These are phyloP conservation scores for Trifolium dubium DNA, from an alignment of 306 rosid genomes.

Conservation along the genomic window DNA sequence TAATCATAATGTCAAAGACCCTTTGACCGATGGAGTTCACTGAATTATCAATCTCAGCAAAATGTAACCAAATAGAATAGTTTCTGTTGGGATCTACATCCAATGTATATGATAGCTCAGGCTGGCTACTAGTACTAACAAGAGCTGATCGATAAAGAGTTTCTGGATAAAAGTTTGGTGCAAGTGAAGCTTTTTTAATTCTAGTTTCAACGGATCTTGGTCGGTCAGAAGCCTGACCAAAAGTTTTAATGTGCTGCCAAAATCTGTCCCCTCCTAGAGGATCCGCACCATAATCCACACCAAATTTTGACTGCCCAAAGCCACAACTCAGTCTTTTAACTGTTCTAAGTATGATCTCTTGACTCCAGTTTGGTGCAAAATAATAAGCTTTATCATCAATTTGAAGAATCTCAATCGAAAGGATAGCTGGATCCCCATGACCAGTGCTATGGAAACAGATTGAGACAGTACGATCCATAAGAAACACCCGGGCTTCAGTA, in stretches of 20 bases:
- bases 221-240: conserved; percentile 65
- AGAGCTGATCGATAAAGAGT: conserved; percentile 80
- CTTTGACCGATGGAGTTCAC: conserved; percentile 68
- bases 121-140: conserved; percentile 66
- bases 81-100: conserved; percentile 91
- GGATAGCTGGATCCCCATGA: conserved; percentile 98
- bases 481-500: conserved; percentile 73
- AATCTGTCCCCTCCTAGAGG: conserved; percentile 91
- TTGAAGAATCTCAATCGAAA: conserved; percentile 93
- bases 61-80: conserved; percentile 93
- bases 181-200: conserved; percentile 65
- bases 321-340: conserved; percentile 84
- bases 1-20: conserved; percentile 76
- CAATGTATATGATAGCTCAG: conserved; percentile 66
- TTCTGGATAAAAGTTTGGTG: conserved; percentile 92
- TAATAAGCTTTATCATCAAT: conserved; percentile 69
- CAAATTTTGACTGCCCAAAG: conserved; percentile 73
- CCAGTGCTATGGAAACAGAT: conserved; percentile 97
- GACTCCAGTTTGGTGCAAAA: conserved; percentile 59
- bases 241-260: conserved; percentile 63
- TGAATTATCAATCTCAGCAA: conserved; percentile 80
- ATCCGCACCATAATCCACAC: conserved; percentile 64
- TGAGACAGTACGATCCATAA: conserved; percentile 70
- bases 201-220: conserved; percentile 67
- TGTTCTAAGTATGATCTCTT: conserved; percentile 73